These are phyloP conservation scores for Penicillium corylophilum DNA, from an alignment of 2,329 filamentous ascomycete species.

Conservation along the genomic window DNA sequence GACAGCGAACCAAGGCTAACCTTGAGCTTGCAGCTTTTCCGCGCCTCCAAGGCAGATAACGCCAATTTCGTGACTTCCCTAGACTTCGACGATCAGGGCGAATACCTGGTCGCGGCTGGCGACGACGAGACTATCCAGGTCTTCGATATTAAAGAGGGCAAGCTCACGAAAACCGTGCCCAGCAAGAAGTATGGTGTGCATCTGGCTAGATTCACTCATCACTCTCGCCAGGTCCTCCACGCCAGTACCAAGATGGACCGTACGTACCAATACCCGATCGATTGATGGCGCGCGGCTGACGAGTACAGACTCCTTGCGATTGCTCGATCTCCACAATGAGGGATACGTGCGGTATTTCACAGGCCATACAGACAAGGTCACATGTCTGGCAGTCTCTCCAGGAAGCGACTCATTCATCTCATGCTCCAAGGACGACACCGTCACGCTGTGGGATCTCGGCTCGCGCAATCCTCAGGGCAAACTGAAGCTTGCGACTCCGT, in stretches of 20 bases:
- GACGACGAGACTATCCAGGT: slow-evolving; percentile 95
- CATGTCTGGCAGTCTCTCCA: slow-evolving; percentile 78
- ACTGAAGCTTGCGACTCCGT: slow-evolving; percentile 75
- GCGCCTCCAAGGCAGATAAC: slow-evolving; percentile 38
- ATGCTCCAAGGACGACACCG: slow-evolving; percentile 84
- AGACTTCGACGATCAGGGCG: slow-evolving; percentile 94
- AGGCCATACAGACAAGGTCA: slow-evolving; percentile 83
- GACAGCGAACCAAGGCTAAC: slow-evolving; percentile 8
- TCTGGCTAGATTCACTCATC: slow-evolving; percentile 90
- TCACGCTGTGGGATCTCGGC: slow-evolving; percentile 84
- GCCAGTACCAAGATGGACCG: slow-evolving; percentile 93
- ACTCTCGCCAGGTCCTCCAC: slow-evolving; percentile 86
- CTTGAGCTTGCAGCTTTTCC: slow-evolving; percentile 28
- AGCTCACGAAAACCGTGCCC: slow-evolving; percentile 81
- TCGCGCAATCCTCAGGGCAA: slow-evolving; percentile 78
- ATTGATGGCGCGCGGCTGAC: slow-evolving; percentile 1
- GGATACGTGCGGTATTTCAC: slow-evolving; percentile 95
- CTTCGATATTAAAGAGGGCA: slow-evolving; percentile 89
- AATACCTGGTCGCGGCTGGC: slow-evolving; percentile 85
- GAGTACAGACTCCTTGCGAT: slow-evolving; percentile 67
- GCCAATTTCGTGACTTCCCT: slow-evolving; percentile 75
- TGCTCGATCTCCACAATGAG: slow-evolving; percentile 88
- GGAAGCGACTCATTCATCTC: slow-evolving; percentile 89
- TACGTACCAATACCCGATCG: slow-evolving; percentile 39
- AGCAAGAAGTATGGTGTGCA: slow-evolving; percentile 98